A percentile compares a stretch with the other conserved stretches of the same genome.
Conservation (phyloP, 805 yeast species). For the Vanderwaltozyma verrucispora region DNA sequence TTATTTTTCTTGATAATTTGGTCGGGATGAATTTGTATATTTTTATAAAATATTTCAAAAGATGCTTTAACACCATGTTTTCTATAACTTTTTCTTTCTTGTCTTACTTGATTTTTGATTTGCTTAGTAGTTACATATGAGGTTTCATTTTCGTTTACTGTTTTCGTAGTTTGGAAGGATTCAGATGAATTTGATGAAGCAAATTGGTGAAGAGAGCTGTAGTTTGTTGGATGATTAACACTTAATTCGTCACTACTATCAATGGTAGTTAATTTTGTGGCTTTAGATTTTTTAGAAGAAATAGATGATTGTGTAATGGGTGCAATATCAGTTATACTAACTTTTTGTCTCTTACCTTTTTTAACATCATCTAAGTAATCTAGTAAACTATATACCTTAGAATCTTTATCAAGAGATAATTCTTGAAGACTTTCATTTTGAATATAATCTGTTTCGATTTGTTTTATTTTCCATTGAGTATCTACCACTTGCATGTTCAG, state of each 20-base stretch:
- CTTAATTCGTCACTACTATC: too few relatives aligned
- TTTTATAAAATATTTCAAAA: conserved; percentile 11
- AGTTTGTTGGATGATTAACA: too few relatives aligned
- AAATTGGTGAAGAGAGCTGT: too few relatives aligned
- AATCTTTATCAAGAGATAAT: conserved; percentile 6
- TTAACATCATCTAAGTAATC: conserved; percentile 18
- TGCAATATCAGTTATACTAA: conserved; percentile 13
- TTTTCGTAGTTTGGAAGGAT: not conserved
- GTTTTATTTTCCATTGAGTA: conserved; percentile 16
- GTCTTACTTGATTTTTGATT: not conserved
- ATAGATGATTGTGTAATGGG: not conserved
- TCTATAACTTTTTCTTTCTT: conserved; percentile 2
- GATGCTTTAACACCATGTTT: conserved; percentile 8
- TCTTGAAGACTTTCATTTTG: conserved; percentile 7
- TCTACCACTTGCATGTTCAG: conserved; percentile 24
- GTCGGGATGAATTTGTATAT: conserved; percentile 6
- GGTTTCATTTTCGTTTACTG: not conserved
- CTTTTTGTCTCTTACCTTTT: conserved; percentile 11
- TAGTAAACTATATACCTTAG: conserved; percentile 11
- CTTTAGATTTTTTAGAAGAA: too few relatives aligned
- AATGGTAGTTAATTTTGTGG: too few relatives aligned
- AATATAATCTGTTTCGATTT: conserved; percentile 17
- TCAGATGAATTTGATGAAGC: too few relatives aligned
- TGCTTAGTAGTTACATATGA: not conserved
- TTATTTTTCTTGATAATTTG: conserved; percentile 5